phyloP scores from a whole-genome alignment of 1,284 basidiomycete genomes.

The Ganoderma boninense region DNA sequence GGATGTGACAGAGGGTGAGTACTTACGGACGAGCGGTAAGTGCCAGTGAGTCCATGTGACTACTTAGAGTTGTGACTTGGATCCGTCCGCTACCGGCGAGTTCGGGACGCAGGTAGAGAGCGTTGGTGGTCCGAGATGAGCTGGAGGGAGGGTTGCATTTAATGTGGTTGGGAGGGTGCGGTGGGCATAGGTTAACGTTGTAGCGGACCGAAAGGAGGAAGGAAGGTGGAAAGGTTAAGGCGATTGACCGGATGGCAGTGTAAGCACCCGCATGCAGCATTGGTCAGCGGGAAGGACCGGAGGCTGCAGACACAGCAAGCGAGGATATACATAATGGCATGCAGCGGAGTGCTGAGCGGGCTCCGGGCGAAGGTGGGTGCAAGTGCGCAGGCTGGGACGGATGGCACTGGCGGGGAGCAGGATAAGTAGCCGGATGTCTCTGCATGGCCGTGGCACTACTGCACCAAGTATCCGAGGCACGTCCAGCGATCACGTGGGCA shows the following conservation, averaged over 20 bases:
- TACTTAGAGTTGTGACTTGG: neutral
- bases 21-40: neutral
- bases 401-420: constrained; percentile 2
- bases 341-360: neutral
- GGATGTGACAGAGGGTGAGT: neutral
- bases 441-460: too few relatives aligned
- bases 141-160: neutral
- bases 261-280: constrained; percentile 25
- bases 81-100: neutral
- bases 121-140: neutral
- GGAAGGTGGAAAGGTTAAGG: neutral
- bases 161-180: neutral
- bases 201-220: neutral
- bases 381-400: neutral
- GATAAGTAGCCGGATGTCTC: neutral
- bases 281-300: constrained; percentile 27
- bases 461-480: neutral
- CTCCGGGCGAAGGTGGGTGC: neutral
- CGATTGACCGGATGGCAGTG: constrained; percentile 17
- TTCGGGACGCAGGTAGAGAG: neutral
- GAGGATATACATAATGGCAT: constrained; percentile 11
- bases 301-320: constrained; percentile 16
- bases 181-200: neutral
- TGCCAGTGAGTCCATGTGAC: neutral
- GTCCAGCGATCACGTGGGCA: constrained; percentile 22